Evolutionary conservation across 208 protist species (phyloP).

Genomic region (Leishmania tropica): DNA sequence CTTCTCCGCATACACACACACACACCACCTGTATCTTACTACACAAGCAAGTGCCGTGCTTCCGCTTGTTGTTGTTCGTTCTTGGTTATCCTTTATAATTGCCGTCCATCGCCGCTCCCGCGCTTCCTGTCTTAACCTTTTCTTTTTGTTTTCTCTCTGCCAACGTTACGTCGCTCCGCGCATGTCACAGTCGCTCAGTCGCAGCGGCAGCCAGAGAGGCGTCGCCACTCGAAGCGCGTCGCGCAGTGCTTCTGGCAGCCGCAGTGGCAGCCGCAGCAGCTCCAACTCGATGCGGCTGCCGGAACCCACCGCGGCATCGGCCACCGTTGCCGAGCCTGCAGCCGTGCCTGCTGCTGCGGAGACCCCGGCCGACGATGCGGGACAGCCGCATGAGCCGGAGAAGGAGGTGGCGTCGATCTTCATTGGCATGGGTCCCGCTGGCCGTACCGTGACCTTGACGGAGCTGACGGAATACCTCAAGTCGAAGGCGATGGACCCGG

Average conservation of each 20-base stretch:
- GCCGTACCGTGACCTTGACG: constrained; percentile 31
- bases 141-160: neutral
- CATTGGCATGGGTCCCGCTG: constrained; percentile 64
- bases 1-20: too few relatives aligned
- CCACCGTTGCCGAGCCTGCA: neutral
- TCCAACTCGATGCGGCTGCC: constrained; percentile 39
- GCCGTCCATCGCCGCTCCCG: neutral
- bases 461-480: constrained; percentile 31
- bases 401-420: constrained; percentile 52
- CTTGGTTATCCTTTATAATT: neutral
- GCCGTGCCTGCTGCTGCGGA: neutral
- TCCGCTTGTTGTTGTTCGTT: neutral
- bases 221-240: neutral
- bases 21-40: neutral
- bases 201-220: constrained; percentile 24
- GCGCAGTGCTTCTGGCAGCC: constrained; percentile 3
- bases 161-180: constrained; percentile 2
- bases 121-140: constrained; percentile 8
- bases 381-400: neutral
- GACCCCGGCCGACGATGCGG: neutral
- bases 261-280: constrained; percentile 32
- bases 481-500: constrained; percentile 27
- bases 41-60: neutral
- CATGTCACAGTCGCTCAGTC: constrained; percentile 30
- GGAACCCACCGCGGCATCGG: neutral